phyloP scores from a whole-genome alignment of 1,139 yeast genomes.

The Schizosaccharomyces versatilis region DNA sequence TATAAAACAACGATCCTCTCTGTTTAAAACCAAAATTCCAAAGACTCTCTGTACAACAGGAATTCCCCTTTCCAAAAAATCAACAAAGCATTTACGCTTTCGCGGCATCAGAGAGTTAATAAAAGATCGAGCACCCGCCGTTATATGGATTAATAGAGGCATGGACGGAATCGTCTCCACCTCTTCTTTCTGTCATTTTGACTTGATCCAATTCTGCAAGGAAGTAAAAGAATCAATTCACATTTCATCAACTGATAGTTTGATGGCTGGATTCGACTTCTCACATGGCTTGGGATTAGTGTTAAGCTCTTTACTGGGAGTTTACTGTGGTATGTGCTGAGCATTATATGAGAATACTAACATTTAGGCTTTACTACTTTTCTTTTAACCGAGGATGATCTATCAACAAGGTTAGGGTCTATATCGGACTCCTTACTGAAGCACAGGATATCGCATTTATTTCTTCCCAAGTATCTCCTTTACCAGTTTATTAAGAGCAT shows the following conservation, averaged over 20 bases:
- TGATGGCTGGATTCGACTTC: background rate
- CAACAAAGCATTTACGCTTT: background rate
- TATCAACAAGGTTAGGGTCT: too few relatives aligned
- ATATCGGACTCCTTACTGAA: background rate
- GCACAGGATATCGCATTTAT: background rate
- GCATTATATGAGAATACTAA: background rate
- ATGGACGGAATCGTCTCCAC: background rate
- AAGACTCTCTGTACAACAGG: background rate
- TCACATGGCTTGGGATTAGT: background rate
- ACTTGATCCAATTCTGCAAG: background rate
- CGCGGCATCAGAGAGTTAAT: background rate
- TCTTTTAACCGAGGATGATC: background rate
- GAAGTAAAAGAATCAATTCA: background rate
- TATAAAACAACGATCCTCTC: conserved; percentile 32
- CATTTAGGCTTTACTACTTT: background rate
- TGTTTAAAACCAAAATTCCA: conserved; percentile 17
- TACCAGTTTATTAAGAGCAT: background rate
- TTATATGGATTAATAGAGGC: background rate
- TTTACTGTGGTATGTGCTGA: background rate
- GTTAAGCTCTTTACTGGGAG: background rate
- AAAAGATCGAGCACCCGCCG: background rate
- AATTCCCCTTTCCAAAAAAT: background rate
- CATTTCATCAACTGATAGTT: too few relatives aligned
- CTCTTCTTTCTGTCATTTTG: background rate
- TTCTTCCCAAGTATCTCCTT: background rate